Evolutionary conservation across 2,329 filamentous ascomycete species (phyloP).

Genomic region (Colletotrichum cuscutae): DNA sequence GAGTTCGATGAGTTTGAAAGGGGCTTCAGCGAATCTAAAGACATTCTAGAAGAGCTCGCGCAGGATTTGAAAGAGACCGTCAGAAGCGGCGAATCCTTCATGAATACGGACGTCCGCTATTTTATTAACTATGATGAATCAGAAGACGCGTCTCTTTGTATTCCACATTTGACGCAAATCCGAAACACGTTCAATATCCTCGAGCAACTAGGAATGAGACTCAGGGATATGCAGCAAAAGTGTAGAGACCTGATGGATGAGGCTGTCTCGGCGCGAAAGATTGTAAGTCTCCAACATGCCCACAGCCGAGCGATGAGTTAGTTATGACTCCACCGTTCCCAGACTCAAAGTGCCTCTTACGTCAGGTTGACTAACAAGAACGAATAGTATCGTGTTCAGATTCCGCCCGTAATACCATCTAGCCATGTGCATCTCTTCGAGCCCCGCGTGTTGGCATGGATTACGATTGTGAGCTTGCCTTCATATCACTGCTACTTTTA

Average conservation of each 20-base stretch:
- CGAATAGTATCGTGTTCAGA: no score
- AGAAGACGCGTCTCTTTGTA: background rate
- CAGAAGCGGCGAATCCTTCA: background rate
- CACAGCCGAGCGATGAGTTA: no score
- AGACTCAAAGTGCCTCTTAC: no score
- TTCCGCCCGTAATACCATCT: no score
- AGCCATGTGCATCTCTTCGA: no score
- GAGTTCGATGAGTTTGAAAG: background rate
- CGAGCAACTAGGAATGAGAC: background rate
- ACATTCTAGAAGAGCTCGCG: fast-evolving
- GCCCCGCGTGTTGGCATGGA: background rate
- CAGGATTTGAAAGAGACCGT: background rate
- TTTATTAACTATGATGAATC: background rate
- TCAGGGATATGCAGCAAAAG: background rate
- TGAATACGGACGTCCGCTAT: background rate
- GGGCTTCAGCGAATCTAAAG: fast-evolving
- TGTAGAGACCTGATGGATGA: background rate
- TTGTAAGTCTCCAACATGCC: no score
- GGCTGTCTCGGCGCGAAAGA: no score
- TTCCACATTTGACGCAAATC: background rate
- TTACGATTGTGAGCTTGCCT: background rate
- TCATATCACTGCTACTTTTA: background rate
- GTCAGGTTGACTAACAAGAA: no score
- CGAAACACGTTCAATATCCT: background rate
- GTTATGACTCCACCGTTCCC: no score